Percentiles rank a stretch among this genome's conserved stretches.
Conservation (phyloP, 2,329 filamentous ascomycete genomes). For the Allantophomopsis lycopodina region DNA sequence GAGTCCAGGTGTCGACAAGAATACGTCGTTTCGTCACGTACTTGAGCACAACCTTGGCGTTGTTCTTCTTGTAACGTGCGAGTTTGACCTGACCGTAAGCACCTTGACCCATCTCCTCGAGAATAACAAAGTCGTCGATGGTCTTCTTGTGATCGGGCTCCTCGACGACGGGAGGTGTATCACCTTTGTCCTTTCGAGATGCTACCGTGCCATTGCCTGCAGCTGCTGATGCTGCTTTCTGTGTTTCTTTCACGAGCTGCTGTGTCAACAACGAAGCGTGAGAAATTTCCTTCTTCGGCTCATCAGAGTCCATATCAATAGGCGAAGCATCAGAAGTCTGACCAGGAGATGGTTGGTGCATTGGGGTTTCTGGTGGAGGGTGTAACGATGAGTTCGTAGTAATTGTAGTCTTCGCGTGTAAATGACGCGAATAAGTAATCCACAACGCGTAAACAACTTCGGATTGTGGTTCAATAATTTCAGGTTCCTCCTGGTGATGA, state of each 20-base stretch:
- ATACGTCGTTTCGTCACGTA: slow-evolving; percentile 96
- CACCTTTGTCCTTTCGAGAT: slow-evolving; percentile 19
- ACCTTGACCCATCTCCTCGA: slow-evolving; percentile 97
- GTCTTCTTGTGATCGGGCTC: slow-evolving; percentile 53
- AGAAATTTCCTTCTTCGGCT: slow-evolving; percentile 23
- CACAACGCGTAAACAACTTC: slow-evolving; percentile 91
- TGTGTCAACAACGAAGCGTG: slow-evolving; percentile 35
- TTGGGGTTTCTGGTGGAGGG: slow-evolving; percentile 55
- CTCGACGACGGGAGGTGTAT: slow-evolving; percentile 18
- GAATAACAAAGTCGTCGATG: slow-evolving; percentile 79
- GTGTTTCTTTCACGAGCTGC: slow-evolving; percentile 42
- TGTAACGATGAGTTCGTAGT: slow-evolving; percentile 49
- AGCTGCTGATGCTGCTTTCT: slow-evolving; percentile 38
- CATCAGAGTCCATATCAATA: slow-evolving; percentile 37
- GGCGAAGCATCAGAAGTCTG: slow-evolving; percentile 49
- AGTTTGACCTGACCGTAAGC: slow-evolving; percentile 97
- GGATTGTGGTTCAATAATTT: slow-evolving; percentile 37
- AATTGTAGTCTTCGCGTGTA: slow-evolving; percentile 61
- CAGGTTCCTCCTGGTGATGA: slow-evolving; percentile 1
- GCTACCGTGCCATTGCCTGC: slow-evolving; percentile 24
- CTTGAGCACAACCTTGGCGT: slow-evolving; percentile 85
- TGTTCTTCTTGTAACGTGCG: slow-evolving; percentile 66
- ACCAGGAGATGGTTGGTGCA: slow-evolving; percentile 67
- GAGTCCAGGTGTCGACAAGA: slow-evolving; percentile 95
- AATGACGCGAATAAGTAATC: slow-evolving; percentile 90